Evolutionary conservation across 176 grass and related monocot genomes (phyloP), one percentile per base, ranked within the genome.

Genomic region (Neostapfia colusana): DNA sequence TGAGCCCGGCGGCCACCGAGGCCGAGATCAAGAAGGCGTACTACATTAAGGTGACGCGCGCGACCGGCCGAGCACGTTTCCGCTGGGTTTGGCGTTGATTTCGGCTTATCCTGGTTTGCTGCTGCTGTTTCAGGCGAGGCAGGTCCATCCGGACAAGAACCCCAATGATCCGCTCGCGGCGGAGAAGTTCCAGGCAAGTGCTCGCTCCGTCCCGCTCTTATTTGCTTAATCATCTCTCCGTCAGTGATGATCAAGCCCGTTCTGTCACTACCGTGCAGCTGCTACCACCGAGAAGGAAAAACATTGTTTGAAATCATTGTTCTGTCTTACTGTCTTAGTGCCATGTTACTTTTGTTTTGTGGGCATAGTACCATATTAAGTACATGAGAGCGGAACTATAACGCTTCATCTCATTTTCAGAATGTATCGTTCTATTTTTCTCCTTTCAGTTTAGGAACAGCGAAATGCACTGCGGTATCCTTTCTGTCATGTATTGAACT

Each of bases 81-180:
- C 46, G 25, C 12, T 67, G 57, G 28, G 42, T 44, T 31, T 28
- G 8, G 27, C 3, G 10, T 24, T 80, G 43, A 50, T 40, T 65
- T 69, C 55, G 17, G 36, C 73, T 70, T 45, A 55, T 75, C 70
- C 38, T 5, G 63, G 21, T 78, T 73, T 37, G 6, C 7, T 72
- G 61, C 15, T 75, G 55, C 46, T 73, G 81, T 75, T 86, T 77
- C 87, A 99, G 95, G 91, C 91, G 70, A 92, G 87, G 44, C 95
- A 92, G 80, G 95, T 95, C 27, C 95, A 99, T 80, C 95, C 95
- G 45, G 91, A 99, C 60, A 99, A 99, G 85, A 99, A 99, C 65
- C 91, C 80, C 28, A 82, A 99, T 87, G 89, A 99, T 71, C 95
- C 91, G 15, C 70, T 75, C 50, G 91, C 95, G 51, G 91, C 89